Conservation (phyloP, 805 yeast genomes). For the Sugiyamaella lignohabitans region DNA sequence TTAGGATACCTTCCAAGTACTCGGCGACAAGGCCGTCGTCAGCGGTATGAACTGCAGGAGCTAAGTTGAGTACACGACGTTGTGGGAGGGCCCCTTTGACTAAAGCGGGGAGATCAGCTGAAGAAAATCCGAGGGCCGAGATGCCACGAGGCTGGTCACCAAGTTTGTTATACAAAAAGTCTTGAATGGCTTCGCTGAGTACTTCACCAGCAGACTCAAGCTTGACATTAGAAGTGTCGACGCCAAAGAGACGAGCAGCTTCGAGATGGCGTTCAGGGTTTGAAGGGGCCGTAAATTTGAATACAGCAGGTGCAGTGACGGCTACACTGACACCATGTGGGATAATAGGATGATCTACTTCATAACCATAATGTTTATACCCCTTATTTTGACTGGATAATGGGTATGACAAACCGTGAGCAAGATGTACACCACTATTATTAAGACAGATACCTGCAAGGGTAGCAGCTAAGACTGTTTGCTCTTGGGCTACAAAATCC, state of each 20-base stretch:
- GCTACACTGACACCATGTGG: slow-evolving; percentile 44
- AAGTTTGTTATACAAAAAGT: slow-evolving; percentile 30
- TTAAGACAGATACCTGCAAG: slow-evolving; percentile 43
- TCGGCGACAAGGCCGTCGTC: slow-evolving; percentile 28
- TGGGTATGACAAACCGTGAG: slow-evolving; percentile 39
- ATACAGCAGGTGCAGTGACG: slow-evolving; percentile 41
- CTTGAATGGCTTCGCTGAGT: slow-evolving; percentile 32
- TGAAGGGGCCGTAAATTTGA: slow-evolving; percentile 35
- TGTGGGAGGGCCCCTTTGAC: slow-evolving; percentile 37
- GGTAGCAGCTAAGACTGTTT: slow-evolving; percentile 40
- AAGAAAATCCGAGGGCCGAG: slow-evolving; percentile 30
- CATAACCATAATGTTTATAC: slow-evolving; percentile 34
- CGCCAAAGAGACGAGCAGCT: slow-evolving; percentile 34
- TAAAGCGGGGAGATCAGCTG: slow-evolving; percentile 31
- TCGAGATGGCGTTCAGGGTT: slow-evolving; percentile 36
- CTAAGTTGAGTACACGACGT: slow-evolving; percentile 34
- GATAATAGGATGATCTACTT: slow-evolving; percentile 36
- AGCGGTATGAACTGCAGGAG: slow-evolving; percentile 28
- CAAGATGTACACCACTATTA: slow-evolving; percentile 40
- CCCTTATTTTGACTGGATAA: slow-evolving; percentile 34
- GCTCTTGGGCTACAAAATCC: slow-evolving; percentile 38
- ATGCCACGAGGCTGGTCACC: slow-evolving; percentile 36
- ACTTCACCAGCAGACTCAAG: slow-evolving; percentile 35
- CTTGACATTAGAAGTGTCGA: slow-evolving; percentile 31
- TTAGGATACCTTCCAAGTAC: slow-evolving; percentile 25